These are phyloP conservation scores for Xanthoconium purpureum DNA, from an alignment of 768 basidiomycete genomes.

Conservation along the genomic window DNA sequence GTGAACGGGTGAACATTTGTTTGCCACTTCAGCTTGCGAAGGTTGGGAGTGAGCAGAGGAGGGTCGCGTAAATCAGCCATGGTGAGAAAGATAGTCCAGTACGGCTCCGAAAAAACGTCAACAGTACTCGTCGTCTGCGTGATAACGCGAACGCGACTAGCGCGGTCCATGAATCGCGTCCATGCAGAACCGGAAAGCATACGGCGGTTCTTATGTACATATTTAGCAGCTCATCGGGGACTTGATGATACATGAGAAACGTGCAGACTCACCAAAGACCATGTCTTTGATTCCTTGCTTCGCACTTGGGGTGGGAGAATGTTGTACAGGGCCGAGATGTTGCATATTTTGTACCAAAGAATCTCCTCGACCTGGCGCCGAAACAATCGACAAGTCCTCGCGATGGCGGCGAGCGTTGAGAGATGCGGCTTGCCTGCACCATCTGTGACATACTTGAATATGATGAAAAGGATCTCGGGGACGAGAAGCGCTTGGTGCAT, in stretches of 20 bases:
- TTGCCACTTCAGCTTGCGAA: slow-evolving; percentile 20
- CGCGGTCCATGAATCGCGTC: slow-evolving; percentile 18
- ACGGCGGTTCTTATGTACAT: slow-evolving; percentile 14
- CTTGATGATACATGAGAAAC: background rate
- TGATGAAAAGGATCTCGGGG: slow-evolving; percentile 23
- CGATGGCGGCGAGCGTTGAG: slow-evolving; percentile 22
- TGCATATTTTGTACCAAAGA: slow-evolving; percentile 20
- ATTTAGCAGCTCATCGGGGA: background rate
- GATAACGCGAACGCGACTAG: slow-evolving; percentile 15
- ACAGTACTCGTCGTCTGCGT: background rate
- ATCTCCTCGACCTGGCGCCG: slow-evolving; percentile 18
- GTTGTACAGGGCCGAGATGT: slow-evolving; percentile 11
- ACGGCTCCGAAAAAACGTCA: background rate
- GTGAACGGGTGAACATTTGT: background rate
- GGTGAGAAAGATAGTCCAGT: slow-evolving; percentile 9
- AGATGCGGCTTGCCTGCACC: slow-evolving; percentile 12
- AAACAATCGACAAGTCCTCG: slow-evolving; percentile 27
- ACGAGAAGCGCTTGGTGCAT: slow-evolving; percentile 18
- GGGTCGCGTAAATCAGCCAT: slow-evolving; percentile 16
- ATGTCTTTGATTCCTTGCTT: slow-evolving; percentile 6
- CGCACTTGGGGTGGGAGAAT: slow-evolving; percentile 18
- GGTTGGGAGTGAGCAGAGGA: slow-evolving; percentile 23
- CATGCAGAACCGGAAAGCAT: slow-evolving; percentile 17
- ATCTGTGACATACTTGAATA: slow-evolving; percentile 20
- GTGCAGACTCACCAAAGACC: slow-evolving; percentile 20